phyloP scores from a whole-genome alignment of 2,329 filamentous ascomycete genomes.

The Lecanoromycetidae sp. region DNA sequence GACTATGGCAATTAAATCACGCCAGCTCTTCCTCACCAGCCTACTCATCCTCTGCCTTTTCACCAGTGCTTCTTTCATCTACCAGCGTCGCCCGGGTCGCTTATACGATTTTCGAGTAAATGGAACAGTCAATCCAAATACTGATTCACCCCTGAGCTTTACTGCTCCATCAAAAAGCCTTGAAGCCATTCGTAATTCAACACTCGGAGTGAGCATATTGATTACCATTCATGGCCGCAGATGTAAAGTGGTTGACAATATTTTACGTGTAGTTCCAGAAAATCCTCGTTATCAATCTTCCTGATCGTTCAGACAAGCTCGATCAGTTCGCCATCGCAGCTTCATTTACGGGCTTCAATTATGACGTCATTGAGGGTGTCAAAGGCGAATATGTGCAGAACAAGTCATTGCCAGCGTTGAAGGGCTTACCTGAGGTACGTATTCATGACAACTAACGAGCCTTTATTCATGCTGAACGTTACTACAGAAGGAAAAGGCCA shows the following conservation, averaged over 20 bases:
- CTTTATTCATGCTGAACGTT: not conserved
- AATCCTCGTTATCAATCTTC: conserved; percentile 37
- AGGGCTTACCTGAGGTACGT: conserved; percentile 6
- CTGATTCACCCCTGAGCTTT: not conserved
- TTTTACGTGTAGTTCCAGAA: conserved; percentile 29
- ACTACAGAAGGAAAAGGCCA: not conserved
- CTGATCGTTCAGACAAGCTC: conserved; percentile 38
- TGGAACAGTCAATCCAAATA: not conserved
- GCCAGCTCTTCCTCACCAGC: not conserved
- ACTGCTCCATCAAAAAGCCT: not conserved
- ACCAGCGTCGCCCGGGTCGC: too few species aligned
- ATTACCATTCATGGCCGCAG: not conserved
- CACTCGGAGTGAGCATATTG: not conserved
- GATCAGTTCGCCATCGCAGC: conserved; percentile 37
- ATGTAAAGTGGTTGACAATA: not conserved
- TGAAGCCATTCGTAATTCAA: not conserved
- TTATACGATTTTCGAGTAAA: not conserved
- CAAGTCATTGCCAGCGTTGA: conserved; percentile 30
- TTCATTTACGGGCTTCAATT: conserved; percentile 31
- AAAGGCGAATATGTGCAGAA: conserved; percentile 30
- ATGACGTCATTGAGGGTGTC: conserved; percentile 36
- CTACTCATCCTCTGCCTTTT: not conserved
- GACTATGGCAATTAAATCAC: too few species aligned
- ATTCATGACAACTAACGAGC: not conserved
- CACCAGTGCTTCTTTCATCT: not conserved